Percentiles rank a stretch among this genome's conserved stretches.
These are phyloP conservation scores for Globomyces pollinis-pini DNA, from an alignment of 192 early-diverging fungal genomes.

Conservation along the genomic window DNA sequence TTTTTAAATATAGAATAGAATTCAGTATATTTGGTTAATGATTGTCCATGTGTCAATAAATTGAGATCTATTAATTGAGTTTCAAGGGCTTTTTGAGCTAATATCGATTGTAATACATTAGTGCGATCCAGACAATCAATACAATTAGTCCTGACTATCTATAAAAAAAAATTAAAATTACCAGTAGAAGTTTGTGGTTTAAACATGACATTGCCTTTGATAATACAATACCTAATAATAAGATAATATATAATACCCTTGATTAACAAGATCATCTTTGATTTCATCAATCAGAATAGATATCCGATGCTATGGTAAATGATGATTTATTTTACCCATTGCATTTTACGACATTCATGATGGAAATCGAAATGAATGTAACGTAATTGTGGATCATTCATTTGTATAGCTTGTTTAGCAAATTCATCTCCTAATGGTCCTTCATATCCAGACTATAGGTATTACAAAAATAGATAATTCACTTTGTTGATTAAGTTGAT, in stretches of 20 bases:
- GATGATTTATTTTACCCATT: no score
- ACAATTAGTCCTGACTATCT: constrained; percentile 97
- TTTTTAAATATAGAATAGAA: constrained; percentile 76
- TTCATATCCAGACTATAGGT: constrained; percentile 92
- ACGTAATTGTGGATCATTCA: constrained; percentile 33
- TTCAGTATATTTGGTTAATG: constrained; percentile 51
- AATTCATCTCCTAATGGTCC: constrained; percentile 75
- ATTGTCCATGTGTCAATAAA: constrained; percentile 52
- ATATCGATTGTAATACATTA: constrained; percentile 92
- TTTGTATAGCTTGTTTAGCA: constrained; percentile 46
- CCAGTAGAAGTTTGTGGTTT: no score
- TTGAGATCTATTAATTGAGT: constrained; percentile 63
- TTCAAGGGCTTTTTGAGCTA: constrained; percentile 68
- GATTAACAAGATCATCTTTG: constrained; percentile 23
- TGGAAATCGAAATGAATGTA: constrained; percentile 98
- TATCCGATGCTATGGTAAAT: no score
- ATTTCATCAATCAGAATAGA: constrained; percentile 72
- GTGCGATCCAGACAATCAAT: constrained; percentile 99
- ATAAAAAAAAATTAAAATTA: no score
- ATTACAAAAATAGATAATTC: no score
- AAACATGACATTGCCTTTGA: constrained; percentile 49
- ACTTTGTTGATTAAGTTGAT: constrained; percentile 94
- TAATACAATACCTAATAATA: constrained; percentile 13
- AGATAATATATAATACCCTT: no score
- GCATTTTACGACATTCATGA: constrained; percentile 91